Conservation (phyloP, 2,329 filamentous ascomycete species). For the Fusarium sp. region DNA sequence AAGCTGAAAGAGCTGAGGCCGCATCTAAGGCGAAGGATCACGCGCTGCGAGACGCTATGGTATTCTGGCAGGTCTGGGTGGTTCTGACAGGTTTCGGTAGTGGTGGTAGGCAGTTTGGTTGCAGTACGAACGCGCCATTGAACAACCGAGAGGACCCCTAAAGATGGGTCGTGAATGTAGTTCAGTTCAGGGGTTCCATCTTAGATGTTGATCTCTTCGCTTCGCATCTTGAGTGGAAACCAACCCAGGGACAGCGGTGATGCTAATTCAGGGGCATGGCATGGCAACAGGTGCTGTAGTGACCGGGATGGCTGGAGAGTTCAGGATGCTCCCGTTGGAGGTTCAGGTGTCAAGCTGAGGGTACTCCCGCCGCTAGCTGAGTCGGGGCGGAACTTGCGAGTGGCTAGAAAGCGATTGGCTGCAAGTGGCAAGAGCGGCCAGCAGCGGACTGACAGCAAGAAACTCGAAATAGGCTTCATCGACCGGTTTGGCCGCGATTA, state of each 20-base stretch:
- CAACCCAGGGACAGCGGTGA: neutral
- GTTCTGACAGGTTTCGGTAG: neutral
- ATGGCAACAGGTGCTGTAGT: neutral
- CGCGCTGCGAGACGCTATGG: neutral
- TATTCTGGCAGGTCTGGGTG: constrained; percentile 19
- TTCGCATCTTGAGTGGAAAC: neutral
- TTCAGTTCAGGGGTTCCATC: neutral
- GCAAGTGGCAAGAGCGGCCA: neutral
- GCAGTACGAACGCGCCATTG: neutral
- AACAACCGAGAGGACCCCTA: neutral
- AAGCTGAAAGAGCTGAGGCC: constrained; percentile 5
- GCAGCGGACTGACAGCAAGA: neutral
- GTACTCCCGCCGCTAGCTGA: constrained; percentile 41
- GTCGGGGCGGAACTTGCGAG: constrained; percentile 22
- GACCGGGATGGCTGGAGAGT: constrained; percentile 30
- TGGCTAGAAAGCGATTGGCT: neutral
- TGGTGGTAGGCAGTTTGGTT: constrained; percentile 13
- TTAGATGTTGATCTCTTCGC: neutral
- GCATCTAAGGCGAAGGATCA: constrained; percentile 18
- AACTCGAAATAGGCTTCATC: constrained; percentile 3
- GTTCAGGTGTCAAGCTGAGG: constrained; percentile 29
- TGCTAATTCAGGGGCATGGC: constrained; percentile 5
- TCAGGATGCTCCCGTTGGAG: constrained; percentile 30
- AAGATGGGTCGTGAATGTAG: neutral
- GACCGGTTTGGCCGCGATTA: constrained; percentile 10